A percentile compares a stretch with the other conserved stretches of the same genome.
phyloP scores from a whole-genome alignment of 305 asterid genomes.

The Solanum hybrid region DNA sequence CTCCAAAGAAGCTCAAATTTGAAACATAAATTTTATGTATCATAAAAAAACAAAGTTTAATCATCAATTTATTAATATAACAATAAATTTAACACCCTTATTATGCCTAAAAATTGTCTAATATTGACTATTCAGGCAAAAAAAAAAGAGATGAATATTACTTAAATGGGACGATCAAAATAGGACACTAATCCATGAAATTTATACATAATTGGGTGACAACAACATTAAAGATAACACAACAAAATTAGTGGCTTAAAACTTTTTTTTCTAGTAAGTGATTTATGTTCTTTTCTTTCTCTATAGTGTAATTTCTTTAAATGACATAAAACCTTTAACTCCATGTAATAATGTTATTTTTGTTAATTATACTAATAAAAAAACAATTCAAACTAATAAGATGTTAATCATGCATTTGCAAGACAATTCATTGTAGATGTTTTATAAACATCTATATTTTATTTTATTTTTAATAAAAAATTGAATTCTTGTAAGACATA shows the following conservation, averaged over 20 bases:
- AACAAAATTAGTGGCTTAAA: neutral
- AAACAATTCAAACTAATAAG: neutral
- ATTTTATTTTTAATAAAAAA: no score
- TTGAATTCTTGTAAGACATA: neutral
- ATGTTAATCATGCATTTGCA: neutral
- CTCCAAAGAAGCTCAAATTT: neutral
- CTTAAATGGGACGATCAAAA: neutral
- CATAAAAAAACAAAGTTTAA: neutral
- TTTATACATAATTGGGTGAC: neutral
- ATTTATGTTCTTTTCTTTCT: neutral
- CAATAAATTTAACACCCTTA: neutral
- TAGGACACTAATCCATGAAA: neutral
- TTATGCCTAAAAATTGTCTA: neutral
- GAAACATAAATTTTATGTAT: neutral
- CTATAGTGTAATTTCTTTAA: neutral
- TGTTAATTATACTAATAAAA: neutral
- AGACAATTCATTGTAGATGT: neutral
- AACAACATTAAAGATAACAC: neutral
- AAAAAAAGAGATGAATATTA: neutral
- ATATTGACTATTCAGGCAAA: neutral
- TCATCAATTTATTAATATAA: neutral
- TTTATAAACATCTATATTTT: neutral
- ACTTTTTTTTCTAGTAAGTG: neutral
- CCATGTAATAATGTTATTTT: neutral
- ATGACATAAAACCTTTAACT: neutral